Conservation (phyloP, 2,329 filamentous ascomycete genomes). For the Fusarium veterinarium region DNA sequence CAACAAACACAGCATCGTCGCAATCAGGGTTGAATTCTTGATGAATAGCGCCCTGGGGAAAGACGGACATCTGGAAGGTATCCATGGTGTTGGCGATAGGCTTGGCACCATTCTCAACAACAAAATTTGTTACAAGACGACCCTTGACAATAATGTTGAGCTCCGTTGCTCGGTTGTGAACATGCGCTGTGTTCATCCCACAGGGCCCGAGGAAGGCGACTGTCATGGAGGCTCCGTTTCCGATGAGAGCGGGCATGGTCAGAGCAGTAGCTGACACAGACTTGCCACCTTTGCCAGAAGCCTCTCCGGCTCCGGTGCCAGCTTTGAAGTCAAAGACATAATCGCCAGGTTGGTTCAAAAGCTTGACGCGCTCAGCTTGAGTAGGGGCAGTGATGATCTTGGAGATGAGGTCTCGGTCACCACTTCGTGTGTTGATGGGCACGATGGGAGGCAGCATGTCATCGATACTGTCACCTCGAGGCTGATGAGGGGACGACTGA, state of each 20-base stretch:
- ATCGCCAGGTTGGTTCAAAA: slow-evolving; percentile 31
- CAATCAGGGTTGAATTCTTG: slow-evolving; percentile 65
- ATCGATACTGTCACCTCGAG: slow-evolving; percentile 11
- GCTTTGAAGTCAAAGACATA: slow-evolving; percentile 17
- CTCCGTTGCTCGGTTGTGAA: slow-evolving; percentile 15
- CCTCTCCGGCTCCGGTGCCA: background rate
- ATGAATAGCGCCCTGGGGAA: slow-evolving; percentile 62
- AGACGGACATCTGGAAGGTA: slow-evolving; percentile 58
- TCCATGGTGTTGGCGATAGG: slow-evolving; percentile 53
- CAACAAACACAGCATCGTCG: slow-evolving; percentile 59
- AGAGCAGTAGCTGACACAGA: slow-evolving; percentile 12
- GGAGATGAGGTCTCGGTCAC: slow-evolving; percentile 44
- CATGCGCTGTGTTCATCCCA: slow-evolving; percentile 22
- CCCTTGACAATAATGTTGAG: slow-evolving; percentile 22
- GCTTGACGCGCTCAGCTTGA: slow-evolving; percentile 47
- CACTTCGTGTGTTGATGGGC: slow-evolving; percentile 20
- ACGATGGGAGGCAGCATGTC: slow-evolving; percentile 20
- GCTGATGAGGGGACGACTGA: background rate
- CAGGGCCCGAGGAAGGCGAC: slow-evolving; percentile 10
- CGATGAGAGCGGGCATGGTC: slow-evolving; percentile 23
- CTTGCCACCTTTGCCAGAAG: background rate
- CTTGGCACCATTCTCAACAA: slow-evolving; percentile 15
- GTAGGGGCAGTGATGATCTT: slow-evolving; percentile 48
- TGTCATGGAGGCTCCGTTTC: slow-evolving; percentile 18
- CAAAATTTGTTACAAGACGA: slow-evolving; percentile 13